These are phyloP conservation scores for Candida suzukii DNA, from an alignment of 805 yeast species.

Conservation along the genomic window DNA sequence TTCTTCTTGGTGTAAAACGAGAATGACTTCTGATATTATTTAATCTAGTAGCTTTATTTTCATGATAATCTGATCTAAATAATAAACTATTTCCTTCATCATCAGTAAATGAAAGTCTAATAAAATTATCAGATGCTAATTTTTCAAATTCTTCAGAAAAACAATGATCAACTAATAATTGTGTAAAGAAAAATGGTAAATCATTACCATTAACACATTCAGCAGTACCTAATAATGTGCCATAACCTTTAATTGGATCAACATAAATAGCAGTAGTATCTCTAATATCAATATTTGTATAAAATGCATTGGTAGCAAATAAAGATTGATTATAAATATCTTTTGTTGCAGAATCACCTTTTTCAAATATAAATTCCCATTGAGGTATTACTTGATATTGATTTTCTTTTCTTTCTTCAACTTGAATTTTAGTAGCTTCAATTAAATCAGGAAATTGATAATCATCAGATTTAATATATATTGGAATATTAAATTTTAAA, in stretches of 20 bases:
- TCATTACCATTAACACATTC: slow-evolving; percentile 38
- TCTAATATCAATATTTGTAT: slow-evolving; percentile 12
- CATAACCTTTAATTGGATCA: slow-evolving; percentile 16
- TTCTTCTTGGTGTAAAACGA: not conserved
- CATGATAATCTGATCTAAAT: not conserved
- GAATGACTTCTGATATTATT: not conserved
- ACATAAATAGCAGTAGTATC: slow-evolving; percentile 20
- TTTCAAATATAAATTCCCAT: not conserved
- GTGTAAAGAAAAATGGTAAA: slow-evolving; percentile 42
- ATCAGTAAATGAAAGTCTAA: slow-evolving; percentile 3
- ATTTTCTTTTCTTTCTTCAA: slow-evolving; percentile 32
- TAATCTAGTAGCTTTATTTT: not conserved
- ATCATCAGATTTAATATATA: slow-evolving; percentile 34
- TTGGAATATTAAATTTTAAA: slow-evolving; percentile 34
- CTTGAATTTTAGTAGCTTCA: slow-evolving; percentile 43
- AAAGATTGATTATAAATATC: too few relatives aligned
- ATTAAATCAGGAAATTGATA: slow-evolving; percentile 62
- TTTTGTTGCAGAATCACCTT: not conserved
- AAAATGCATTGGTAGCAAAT: slow-evolving; percentile 12
- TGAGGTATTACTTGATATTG: not conserved
- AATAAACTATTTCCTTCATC: not conserved
- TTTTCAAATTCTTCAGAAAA: slow-evolving; percentile 19
- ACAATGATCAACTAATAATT: slow-evolving; percentile 25
- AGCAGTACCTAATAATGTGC: slow-evolving; percentile 27
- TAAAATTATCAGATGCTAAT: slow-evolving; percentile 16